phyloP scores from a whole-genome alignment of 2,329 filamentous ascomycete species.

The Rhynchosporium graminicola region DNA sequence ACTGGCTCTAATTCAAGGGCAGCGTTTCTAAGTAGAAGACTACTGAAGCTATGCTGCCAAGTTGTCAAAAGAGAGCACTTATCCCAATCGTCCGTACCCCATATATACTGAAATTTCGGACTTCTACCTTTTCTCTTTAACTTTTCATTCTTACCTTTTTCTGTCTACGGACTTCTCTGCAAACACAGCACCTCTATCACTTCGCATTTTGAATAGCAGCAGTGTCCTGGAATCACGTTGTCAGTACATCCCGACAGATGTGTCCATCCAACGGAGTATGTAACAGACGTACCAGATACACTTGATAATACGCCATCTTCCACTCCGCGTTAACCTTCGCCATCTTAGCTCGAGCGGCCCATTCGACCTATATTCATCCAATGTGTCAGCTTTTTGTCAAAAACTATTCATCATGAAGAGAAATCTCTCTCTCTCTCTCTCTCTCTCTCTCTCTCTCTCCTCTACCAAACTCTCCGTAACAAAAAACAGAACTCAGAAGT shows the following conservation, averaged over 20 bases:
- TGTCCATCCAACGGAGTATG: neutral
- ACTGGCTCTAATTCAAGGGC: neutral
- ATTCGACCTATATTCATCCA: slow-evolving; percentile 31
- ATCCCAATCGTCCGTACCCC: neutral
- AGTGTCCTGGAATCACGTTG: slow-evolving; percentile 23
- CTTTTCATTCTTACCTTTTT: too few relatives aligned
- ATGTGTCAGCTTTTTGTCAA: neutral
- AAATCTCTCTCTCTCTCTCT: too few relatives aligned
- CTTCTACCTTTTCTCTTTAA: neutral
- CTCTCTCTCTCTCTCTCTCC: neutral
- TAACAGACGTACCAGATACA: slow-evolving; percentile 34
- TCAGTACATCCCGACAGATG: neutral
- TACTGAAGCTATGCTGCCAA: neutral
- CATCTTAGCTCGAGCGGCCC: slow-evolving; percentile 35
- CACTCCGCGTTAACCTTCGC: slow-evolving; percentile 33
- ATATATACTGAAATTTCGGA: neutral
- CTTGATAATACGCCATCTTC: slow-evolving; percentile 38
- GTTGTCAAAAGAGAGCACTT: neutral
- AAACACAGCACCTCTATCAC: slow-evolving; percentile 5
- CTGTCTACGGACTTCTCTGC: too few relatives aligned
- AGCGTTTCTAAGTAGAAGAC: neutral
- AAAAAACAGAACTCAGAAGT: neutral
- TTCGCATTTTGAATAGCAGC: slow-evolving; percentile 33
- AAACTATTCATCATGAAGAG: too few relatives aligned
- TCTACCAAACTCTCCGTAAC: neutral